Conservation (phyloP, 2,329 filamentous ascomycete genomes). For the Teratosphaeria pseudoeucalypti region DNA sequence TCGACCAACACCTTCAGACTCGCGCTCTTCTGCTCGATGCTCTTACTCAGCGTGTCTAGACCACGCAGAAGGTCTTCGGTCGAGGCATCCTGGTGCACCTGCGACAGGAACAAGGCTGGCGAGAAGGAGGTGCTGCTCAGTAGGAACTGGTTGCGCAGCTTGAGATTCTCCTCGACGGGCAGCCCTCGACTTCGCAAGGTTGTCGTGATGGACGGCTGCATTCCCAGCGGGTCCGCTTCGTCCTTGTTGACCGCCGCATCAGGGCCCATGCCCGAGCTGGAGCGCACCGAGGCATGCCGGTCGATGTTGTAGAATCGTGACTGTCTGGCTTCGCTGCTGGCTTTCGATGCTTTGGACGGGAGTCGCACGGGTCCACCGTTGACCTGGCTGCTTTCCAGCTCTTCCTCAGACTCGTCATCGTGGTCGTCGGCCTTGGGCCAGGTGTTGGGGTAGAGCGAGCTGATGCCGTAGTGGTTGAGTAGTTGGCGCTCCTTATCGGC, state of each 20-base stretch:
- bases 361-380: constrained; percentile 21
- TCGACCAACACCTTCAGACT: constrained; percentile 94
- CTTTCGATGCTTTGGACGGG: constrained; percentile 62
- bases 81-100: constrained; percentile 78
- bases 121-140: constrained; percentile 94
- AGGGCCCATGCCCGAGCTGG: constrained; percentile 45
- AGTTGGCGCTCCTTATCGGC: constrained; percentile 66
- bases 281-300: constrained; percentile 58
- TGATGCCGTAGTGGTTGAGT: constrained; percentile 81
- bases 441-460: constrained; percentile 64
- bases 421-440: constrained; percentile 59
- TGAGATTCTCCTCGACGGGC: constrained; percentile 67
- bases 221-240: constrained; percentile 85
- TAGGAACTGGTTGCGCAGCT: constrained; percentile 74
- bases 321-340: constrained; percentile 40
- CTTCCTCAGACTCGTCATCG: constrained; percentile 34
- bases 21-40: constrained; percentile 95
- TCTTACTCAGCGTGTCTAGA: constrained; percentile 74
- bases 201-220: constrained; percentile 73
- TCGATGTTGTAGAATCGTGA: constrained; percentile 50
- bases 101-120: constrained; percentile 79
- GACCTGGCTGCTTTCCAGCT: constrained; percentile 10
- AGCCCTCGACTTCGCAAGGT: constrained; percentile 67
- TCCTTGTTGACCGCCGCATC: constrained; percentile 79
- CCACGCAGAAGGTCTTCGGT: constrained; percentile 72